phyloP scores from a whole-genome alignment of 164 flowering plant species.

The Cinnamomum micranthum region DNA sequence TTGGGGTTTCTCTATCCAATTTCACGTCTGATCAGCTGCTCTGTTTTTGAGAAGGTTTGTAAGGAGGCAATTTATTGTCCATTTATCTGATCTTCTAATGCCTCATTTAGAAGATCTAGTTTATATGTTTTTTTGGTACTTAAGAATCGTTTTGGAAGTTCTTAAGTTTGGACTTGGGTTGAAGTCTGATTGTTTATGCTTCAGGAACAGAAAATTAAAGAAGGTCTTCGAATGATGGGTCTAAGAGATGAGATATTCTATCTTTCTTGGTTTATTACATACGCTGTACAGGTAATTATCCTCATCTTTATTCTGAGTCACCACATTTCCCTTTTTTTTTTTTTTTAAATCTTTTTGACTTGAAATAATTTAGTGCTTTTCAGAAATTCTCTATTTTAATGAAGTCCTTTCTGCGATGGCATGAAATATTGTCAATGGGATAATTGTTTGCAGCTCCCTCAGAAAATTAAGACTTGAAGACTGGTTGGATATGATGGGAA shows the following conservation, averaged over 20 bases:
- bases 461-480: no score
- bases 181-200: constrained; percentile 4
- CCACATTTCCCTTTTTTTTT: no score
- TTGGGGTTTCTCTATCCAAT: constrained; percentile 94
- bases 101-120: no score
- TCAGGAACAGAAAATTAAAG: constrained; percentile 95
- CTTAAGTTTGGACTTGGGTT: background rate
- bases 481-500: no score
- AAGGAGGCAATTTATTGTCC: background rate
- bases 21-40: constrained; percentile 88
- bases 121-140: background rate
- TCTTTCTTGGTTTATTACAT: constrained; percentile 93
- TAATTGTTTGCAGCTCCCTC: no score
- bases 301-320: background rate
- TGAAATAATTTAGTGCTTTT: background rate
- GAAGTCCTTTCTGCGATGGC: background rate
- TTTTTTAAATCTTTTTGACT: no score
- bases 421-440: background rate
- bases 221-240: constrained; percentile 98
- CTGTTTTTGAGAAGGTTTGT: constrained; percentile 92
- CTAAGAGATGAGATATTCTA: constrained; percentile 79
- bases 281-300: constrained; percentile 59
- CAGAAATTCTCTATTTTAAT: no score
- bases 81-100: background rate
- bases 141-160: background rate